A percentile compares a stretch with the other conserved stretches of the same genome.
phyloP scores from a whole-genome alignment of 73 alveolate species.

The Symbiodinium pilosum region DNA sequence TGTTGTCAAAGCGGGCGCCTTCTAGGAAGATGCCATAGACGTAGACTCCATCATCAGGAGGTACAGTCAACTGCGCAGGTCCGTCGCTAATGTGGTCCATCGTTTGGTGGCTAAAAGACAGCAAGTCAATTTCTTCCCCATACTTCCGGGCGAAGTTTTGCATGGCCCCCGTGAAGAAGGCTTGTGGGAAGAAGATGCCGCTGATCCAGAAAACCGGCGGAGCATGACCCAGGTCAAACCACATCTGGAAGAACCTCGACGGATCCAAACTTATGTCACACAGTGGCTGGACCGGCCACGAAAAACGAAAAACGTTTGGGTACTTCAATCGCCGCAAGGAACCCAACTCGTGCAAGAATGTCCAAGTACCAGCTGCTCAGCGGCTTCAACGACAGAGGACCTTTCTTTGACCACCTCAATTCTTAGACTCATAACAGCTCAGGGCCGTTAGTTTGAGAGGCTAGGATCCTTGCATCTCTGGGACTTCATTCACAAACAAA shows the following conservation, averaged over 20 bases:
- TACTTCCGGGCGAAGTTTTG: conserved; percentile 96
- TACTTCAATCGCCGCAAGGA: background rate
- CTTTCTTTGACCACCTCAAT: conserved; percentile 98
- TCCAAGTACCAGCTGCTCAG: conserved; percentile 90
- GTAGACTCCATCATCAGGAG: conserved; percentile 97
- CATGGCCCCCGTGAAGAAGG: conserved; percentile 99
- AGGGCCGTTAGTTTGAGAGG: background rate
- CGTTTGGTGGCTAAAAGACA: conserved; percentile 49
- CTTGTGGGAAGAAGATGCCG: conserved; percentile 96
- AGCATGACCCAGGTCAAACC: conserved; percentile 89
- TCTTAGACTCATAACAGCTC: background rate
- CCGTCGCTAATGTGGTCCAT: conserved; percentile 70
- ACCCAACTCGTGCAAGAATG: conserved; percentile 85
- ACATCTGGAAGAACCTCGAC: conserved; percentile 93
- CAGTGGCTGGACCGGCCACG: background rate
- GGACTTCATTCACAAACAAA: conserved; percentile 98
- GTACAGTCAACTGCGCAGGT: conserved; percentile 33
- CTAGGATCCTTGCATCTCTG: conserved; percentile 89
- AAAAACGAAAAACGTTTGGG: background rate
- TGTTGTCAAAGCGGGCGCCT: conserved; percentile 99
- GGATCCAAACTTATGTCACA: background rate
- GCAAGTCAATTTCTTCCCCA: conserved; percentile 69
- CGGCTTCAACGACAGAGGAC: conserved; percentile 99
- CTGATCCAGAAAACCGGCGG: conserved; percentile 94
- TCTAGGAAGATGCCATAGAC: conserved; percentile 99